A percentile compares a stretch with the other conserved stretches of the same genome.
Conservation (phyloP, 1,284 basidiomycete species). For the Apiotrichum sp. region DNA sequence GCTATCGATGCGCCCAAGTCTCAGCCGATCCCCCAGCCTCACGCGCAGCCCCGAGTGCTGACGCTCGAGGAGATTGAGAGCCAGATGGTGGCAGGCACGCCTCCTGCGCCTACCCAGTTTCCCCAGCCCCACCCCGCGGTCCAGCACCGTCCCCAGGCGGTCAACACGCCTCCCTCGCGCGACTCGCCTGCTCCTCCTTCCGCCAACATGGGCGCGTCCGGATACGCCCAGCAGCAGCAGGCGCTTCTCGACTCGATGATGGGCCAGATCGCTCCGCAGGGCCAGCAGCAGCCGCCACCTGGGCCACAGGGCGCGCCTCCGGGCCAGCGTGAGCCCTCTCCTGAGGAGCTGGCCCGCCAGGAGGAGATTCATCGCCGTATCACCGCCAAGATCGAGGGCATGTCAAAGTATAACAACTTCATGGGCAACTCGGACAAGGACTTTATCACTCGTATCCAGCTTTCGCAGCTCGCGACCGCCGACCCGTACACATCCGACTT, state of each 20-base stretch:
- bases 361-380: conserved; percentile 34
- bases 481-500: conserved; percentile 98
- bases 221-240: conserved; percentile 37
- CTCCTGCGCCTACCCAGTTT: conserved; percentile 14
- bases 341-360: conserved; percentile 34
- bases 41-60: conserved; percentile 24
- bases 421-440: conserved; percentile 94
- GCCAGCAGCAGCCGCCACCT: conserved; percentile 11
- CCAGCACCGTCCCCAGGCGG: conserved; percentile 22
- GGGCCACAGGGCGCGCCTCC: conserved; percentile 1
- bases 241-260: conserved; percentile 44
- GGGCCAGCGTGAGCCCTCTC: conserved; percentile 19
- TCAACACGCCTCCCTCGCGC: conserved; percentile 29
- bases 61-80: conserved; percentile 48
- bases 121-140: conserved; percentile 35
- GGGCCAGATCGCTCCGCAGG: conserved; percentile 22
- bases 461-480: conserved; percentile 90
- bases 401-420: conserved; percentile 94
- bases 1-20: conserved; percentile 14
- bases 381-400: conserved; percentile 41
- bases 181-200: conserved; percentile 19
- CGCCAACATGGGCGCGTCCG: conserved; percentile 30
- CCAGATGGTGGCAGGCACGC: conserved; percentile 41
- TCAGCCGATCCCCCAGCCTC: conserved; percentile 11
- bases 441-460: conserved; percentile 98